Conservation (phyloP, 208 protist species). For the Crithidia expoeki region DNA sequence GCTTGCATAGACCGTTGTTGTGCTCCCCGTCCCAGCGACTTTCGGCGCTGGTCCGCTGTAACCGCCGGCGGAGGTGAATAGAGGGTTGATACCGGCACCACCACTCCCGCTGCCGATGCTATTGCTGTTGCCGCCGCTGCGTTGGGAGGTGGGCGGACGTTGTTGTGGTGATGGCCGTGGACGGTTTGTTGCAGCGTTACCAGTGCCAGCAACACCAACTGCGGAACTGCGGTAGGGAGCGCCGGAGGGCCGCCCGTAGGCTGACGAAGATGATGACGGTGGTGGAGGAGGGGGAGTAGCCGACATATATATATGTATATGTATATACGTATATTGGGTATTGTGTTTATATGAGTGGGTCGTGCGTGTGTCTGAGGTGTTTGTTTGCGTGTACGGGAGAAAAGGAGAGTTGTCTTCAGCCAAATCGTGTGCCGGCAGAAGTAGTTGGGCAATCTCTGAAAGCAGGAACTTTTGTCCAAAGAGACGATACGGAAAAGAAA, state of each 20-base stretch:
- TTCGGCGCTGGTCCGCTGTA: neutral
- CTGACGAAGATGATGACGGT: neutral
- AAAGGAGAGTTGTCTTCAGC: too few relatives aligned
- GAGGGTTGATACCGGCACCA: neutral
- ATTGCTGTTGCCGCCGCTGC: too few relatives aligned
- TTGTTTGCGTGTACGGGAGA: too few relatives aligned
- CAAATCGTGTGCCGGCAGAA: too few relatives aligned
- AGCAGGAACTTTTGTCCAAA: too few relatives aligned
- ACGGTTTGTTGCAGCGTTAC: neutral
- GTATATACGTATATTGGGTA: too few relatives aligned
- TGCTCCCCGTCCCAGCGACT: neutral
- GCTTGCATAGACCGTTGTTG: neutral
- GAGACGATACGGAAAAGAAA: too few relatives aligned
- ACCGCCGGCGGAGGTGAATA: slow-evolving; percentile 4
- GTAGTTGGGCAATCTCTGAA: too few relatives aligned
- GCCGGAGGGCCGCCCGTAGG: slow-evolving; percentile 5
- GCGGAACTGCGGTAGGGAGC: neutral
- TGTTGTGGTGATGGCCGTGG: slow-evolving; percentile 1
- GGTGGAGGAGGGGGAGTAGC: slow-evolving; percentile 18
- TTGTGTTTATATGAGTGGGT: too few relatives aligned
- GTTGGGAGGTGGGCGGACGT: neutral
- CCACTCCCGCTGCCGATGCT: too few relatives aligned
- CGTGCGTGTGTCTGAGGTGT: too few relatives aligned
- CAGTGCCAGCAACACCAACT: neutral
- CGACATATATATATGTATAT: slow-evolving; percentile 12